These are phyloP conservation scores for Eucalyptus cloeziana DNA, from an alignment of 345 rosid species.

Conservation along the genomic window DNA sequence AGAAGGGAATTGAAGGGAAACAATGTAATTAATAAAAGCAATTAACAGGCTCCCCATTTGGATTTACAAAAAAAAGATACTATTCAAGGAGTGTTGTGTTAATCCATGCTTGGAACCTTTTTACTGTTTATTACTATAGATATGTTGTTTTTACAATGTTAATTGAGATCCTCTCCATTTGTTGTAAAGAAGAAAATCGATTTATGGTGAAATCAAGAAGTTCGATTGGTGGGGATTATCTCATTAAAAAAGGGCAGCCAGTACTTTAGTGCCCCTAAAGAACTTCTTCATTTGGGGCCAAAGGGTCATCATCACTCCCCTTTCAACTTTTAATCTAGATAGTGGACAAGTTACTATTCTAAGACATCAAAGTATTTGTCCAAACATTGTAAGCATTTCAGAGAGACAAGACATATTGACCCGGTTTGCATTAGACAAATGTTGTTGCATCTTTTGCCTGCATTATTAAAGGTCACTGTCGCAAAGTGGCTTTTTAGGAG, in stretches of 20 bases:
- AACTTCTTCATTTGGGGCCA: not conserved
- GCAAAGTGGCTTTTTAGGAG: not conserved
- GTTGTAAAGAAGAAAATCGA: not conserved
- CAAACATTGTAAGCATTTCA: not conserved
- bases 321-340: not conserved
- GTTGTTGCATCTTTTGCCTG: not conserved
- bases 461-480: not conserved
- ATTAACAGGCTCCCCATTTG: not conserved
- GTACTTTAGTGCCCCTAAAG: not conserved
- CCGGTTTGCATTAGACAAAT: not conserved
- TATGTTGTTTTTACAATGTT: not conserved
- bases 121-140: not conserved
- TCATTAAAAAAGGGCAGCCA: not conserved
- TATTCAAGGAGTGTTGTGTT: not conserved
- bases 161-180: not conserved
- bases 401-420: not conserved
- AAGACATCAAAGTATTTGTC: not conserved
- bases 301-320: not conserved
- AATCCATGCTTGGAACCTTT: not conserved
- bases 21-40: not conserved
- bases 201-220: not conserved
- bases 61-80: not conserved
- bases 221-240: not conserved
- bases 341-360: not conserved
- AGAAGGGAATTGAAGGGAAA: not conserved